Conservation (phyloP, 2,329 filamentous ascomycete genomes). For the Diaporthe sp. region DNA sequence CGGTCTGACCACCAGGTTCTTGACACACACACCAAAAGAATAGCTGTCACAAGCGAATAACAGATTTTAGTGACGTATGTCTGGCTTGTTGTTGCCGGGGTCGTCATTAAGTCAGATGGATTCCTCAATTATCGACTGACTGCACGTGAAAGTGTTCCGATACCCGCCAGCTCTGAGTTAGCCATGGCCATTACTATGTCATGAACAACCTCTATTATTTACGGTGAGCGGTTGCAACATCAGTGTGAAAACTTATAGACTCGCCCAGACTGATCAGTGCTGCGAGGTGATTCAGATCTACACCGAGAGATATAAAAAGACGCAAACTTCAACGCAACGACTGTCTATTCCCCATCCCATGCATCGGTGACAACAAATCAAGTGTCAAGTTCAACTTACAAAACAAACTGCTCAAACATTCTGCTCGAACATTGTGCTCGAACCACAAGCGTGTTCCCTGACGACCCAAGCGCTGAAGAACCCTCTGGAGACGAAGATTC, state of each 20-base stretch:
- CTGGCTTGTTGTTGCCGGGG: too few species aligned
- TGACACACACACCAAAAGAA: not conserved
- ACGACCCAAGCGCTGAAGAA: not conserved
- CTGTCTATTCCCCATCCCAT: not conserved
- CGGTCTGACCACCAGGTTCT: not conserved
- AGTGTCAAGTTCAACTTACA: not conserved
- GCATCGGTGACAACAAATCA: not conserved
- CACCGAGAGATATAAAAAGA: not conserved
- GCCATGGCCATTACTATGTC: not conserved
- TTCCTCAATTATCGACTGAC: not conserved
- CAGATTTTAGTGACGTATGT: not conserved
- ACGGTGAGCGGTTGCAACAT: not conserved
- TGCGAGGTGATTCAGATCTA: not conserved
- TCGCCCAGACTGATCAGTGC: not conserved
- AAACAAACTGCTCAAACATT: too few species aligned
- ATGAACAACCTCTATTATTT: not conserved
- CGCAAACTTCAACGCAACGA: not conserved
- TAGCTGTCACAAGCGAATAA: not conserved
- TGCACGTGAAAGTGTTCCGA: too few species aligned
- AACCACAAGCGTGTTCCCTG: not conserved
- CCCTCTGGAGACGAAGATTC: not conserved
- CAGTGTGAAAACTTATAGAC: not conserved
- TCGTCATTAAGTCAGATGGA: not conserved
- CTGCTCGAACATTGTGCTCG: not conserved
- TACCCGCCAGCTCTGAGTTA: not conserved